Conservation (phyloP, 306 rosid species). For the Corylus americana region DNA sequence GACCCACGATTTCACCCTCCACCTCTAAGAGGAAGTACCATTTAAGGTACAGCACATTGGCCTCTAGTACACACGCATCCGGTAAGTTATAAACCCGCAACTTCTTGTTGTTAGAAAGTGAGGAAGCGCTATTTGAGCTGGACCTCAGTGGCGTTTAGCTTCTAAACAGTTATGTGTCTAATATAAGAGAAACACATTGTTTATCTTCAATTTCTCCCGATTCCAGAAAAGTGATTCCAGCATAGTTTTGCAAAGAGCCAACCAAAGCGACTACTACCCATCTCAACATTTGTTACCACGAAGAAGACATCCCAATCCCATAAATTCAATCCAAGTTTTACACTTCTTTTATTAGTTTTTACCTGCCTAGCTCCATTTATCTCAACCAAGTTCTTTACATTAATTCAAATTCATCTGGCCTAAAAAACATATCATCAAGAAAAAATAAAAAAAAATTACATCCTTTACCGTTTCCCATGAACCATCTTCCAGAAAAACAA, state of each 20-base stretch:
- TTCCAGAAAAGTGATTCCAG: not conserved
- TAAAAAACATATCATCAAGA: not conserved
- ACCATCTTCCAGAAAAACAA: not conserved
- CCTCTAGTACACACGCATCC: too few relatives aligned
- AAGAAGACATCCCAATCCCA: not conserved
- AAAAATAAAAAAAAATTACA: not conserved
- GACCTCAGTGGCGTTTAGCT: too few relatives aligned
- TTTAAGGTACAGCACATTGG: not conserved
- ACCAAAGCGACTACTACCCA: too few relatives aligned
- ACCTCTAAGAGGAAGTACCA: not conserved
- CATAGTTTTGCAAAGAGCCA: too few relatives aligned
- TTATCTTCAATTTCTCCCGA: not conserved
- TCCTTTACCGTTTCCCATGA: not conserved
- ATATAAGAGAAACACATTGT: not conserved
- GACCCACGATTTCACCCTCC: not conserved
- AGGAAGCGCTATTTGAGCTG: too few relatives aligned
- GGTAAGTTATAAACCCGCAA: too few relatives aligned
- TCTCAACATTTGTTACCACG: too few relatives aligned
- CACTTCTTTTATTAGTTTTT: too few relatives aligned
- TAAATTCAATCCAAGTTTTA: not conserved
- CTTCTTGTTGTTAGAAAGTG: too few relatives aligned
- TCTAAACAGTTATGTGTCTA: not conserved
- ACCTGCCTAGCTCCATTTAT: not conserved
- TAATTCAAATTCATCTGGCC: not conserved
- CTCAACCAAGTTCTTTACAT: not conserved